Conservation (phyloP, 257 asterid species). For the Solanum okadae region DNA sequence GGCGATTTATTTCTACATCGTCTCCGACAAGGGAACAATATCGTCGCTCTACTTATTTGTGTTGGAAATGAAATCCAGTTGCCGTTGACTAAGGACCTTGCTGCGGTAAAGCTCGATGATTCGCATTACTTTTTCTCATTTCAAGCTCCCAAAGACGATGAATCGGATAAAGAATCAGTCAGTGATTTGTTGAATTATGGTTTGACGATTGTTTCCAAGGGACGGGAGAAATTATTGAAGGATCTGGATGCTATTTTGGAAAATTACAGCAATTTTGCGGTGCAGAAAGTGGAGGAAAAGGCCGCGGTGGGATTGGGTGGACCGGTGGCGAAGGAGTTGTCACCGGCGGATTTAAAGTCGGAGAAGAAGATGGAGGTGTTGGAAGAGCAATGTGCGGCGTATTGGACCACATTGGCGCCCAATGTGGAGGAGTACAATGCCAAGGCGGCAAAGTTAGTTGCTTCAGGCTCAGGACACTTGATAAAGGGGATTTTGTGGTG, state of each 20-base stretch:
- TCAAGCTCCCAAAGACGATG: background rate
- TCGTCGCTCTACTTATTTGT: constrained; percentile 50
- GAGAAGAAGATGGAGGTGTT: constrained; percentile 60
- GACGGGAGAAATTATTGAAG: constrained; percentile 50
- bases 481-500: constrained; percentile 93
- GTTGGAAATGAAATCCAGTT: constrained; percentile 64
- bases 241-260: constrained; percentile 55
- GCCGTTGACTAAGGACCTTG: constrained; percentile 73
- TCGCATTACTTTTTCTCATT: background rate
- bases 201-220: constrained; percentile 56
- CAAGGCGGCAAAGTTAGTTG: constrained; percentile 68
- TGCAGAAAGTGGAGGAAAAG: constrained; percentile 53
- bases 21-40: background rate
- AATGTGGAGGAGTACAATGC: constrained; percentile 94
- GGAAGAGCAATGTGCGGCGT: constrained; percentile 79
- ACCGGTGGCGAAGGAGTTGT: constrained; percentile 36
- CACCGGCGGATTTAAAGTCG: constrained; percentile 35
- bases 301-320: constrained; percentile 32
- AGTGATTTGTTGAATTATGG: constrained; percentile 52
- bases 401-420: constrained; percentile 95
- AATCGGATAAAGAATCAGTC: background rate
- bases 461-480: constrained; percentile 79
- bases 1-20: background rate
- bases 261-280: constrained; percentile 46
- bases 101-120: constrained; percentile 29